Percentiles rank a stretch among this genome's conserved stretches.
Conservation (phyloP, 495 filamentous ascomycete genomes). For the Choiromyces venosus region DNA sequence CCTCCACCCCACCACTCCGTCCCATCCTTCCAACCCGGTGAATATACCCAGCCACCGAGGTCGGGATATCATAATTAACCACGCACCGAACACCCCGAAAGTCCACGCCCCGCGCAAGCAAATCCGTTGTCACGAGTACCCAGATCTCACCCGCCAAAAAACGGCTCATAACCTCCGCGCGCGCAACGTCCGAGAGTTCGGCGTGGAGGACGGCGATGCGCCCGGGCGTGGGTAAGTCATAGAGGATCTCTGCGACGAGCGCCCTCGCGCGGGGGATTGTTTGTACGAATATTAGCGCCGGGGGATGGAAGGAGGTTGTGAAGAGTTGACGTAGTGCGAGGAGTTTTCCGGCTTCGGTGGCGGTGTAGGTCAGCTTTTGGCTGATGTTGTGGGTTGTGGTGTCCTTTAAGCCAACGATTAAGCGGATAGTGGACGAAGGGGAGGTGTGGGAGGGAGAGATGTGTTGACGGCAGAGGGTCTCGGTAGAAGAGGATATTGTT, state of each 20-base stretch:
- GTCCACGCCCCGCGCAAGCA: slow-evolving; percentile 84
- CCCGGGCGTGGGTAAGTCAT: slow-evolving; percentile 85
- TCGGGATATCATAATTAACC: slow-evolving; percentile 90
- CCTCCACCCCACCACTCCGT: slow-evolving; percentile 68
- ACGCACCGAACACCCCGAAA: slow-evolving; percentile 89
- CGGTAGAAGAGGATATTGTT: slow-evolving; percentile 90
- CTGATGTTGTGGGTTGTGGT: slow-evolving; percentile 85
- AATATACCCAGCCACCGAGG: slow-evolving; percentile 72
- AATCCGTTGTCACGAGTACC: slow-evolving; percentile 91
- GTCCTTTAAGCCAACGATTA: slow-evolving; percentile 92
- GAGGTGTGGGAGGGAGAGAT: slow-evolving; percentile 41
- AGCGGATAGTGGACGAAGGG: slow-evolving; percentile 58
- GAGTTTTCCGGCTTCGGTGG: slow-evolving; percentile 87
- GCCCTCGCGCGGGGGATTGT: slow-evolving; percentile 84
- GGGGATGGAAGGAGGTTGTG: slow-evolving; percentile 67
- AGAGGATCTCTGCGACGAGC: slow-evolving; percentile 81
- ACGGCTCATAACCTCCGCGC: slow-evolving; percentile 73
- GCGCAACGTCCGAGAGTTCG: slow-evolving; percentile 67
- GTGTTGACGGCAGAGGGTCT: slow-evolving; percentile 41
- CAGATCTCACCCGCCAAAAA: slow-evolving; percentile 92
- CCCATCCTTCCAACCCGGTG: slow-evolving; percentile 92
- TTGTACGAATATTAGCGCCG: slow-evolving; percentile 91
- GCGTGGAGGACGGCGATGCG: slow-evolving; percentile 89
- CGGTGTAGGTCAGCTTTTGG: slow-evolving; percentile 84
- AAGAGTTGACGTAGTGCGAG: slow-evolving; percentile 86